Conservation (phyloP, 2,329 filamentous ascomycete genomes). For the Trichoderma breve region DNA sequence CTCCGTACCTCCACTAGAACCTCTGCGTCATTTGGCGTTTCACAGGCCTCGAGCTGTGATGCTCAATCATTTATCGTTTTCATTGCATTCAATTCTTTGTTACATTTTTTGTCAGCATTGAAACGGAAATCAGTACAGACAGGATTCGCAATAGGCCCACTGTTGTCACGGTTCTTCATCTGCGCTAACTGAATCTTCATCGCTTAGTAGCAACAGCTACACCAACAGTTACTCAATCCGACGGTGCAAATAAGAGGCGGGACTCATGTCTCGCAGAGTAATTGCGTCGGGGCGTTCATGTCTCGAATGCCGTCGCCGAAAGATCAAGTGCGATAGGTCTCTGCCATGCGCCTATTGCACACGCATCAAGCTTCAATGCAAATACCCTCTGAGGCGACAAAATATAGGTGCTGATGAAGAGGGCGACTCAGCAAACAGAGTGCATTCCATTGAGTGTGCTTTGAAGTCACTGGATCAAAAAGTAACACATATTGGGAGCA, state of each 20-base stretch:
- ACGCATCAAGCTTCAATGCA: constrained; percentile 18
- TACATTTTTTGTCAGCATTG: background rate
- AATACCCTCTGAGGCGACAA: constrained; percentile 17
- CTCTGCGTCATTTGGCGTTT: background rate
- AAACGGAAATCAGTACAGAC: background rate
- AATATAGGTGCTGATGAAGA: background rate
- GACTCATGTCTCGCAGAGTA: constrained; percentile 16
- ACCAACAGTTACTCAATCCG: background rate
- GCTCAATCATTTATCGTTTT: background rate
- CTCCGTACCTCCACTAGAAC: background rate
- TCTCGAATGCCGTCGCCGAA: constrained; percentile 23
- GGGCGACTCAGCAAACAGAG: background rate
- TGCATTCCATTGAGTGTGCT: background rate
- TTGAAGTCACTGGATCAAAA: constrained; percentile 1
- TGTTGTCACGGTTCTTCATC: background rate
- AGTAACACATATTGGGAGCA: background rate
- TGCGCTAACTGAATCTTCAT: background rate
- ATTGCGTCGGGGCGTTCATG: constrained; percentile 20
- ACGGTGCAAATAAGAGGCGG: background rate
- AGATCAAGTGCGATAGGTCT: constrained; percentile 23
- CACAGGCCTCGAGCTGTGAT: background rate
- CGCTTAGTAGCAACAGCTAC: background rate
- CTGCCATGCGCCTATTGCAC: constrained; percentile 22
- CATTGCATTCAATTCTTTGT: background rate
- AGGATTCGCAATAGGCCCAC: background rate